Evolutionary conservation across 2,329 filamentous ascomycete species (phyloP), one percentile per base, ranked within the genome.

Genomic region (Tolypocladium nubicola): DNA sequence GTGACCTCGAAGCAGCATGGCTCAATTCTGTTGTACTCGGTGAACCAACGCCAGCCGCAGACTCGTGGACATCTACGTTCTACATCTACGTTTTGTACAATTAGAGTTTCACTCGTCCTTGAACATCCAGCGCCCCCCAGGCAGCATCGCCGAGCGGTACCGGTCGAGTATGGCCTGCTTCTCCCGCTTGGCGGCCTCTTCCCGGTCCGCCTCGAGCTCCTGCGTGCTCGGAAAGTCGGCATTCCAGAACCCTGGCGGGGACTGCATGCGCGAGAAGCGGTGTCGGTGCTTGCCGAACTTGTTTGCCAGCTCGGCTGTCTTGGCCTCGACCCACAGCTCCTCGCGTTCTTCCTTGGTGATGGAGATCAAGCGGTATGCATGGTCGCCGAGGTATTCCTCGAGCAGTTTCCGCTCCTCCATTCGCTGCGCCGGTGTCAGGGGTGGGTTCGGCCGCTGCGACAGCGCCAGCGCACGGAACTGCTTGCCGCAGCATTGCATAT

Each of bases 191-290:
- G 76, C 78, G 0, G 87, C 88, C 66, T 85, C 84, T 59, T 80
- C 78, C 58, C 81, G 81, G 64, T 93, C 84, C 55, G 78, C 75
- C 63, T 82, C 76, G 35, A 86, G 73, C 71, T 97, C 89, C 69
- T 97, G 94, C 1, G 94, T 97, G 33, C 76, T 84, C 1, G 93
- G 92, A 68, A 99, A 96, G 63, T 96, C 93, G 1, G 87, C 81
- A 56, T 89, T 80, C 94, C 94, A 99, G 68, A 90, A 97, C 0
- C 91, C 92, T 1, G 90, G 90, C 14, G 94, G 92, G 11, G 88
- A 90, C 50, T 75, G 78, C 61, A 82, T 79, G 54, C 90, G 81
- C 59, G 86, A 82, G 70, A 87, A 91, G 35, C 84, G 79, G 63
- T 93, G 82, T 57, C 88, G 81, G 71, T 97, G 92, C 67, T 80